Conservation (phyloP, 345 rosid genomes). For the Hypericum androsaemum region DNA sequence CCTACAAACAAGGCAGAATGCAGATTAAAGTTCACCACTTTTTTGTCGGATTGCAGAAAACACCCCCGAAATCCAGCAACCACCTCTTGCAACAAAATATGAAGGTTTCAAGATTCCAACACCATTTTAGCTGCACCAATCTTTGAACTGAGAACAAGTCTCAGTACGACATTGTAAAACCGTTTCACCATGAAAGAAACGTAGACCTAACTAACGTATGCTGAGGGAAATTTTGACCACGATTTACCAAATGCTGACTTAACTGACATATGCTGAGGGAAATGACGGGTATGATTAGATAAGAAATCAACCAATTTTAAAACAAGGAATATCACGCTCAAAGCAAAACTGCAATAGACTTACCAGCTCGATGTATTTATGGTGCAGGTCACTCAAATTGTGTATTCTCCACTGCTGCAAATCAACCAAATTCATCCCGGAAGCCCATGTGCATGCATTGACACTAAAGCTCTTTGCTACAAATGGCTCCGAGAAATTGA, state of each 20-base stretch:
- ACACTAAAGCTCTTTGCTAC: conserved; percentile 16
- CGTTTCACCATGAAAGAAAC: not conserved
- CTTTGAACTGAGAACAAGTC: not conserved
- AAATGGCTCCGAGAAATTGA: conserved; percentile 24
- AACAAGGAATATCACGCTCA: conserved; percentile 2
- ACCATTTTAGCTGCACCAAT: too few species aligned
- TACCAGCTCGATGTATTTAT: conserved; percentile 63
- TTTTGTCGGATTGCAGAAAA: too few species aligned
- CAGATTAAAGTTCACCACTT: too few species aligned
- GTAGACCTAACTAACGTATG: too few species aligned
- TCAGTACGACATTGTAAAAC: not conserved
- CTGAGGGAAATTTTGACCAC: too few species aligned
- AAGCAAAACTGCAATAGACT: conserved; percentile 4
- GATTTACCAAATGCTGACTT: too few species aligned
- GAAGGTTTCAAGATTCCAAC: too few species aligned
- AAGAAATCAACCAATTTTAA: not conserved
- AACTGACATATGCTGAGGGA: too few species aligned
- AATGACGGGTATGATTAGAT: too few species aligned
- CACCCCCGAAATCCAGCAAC: too few species aligned
- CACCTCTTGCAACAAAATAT: too few species aligned
- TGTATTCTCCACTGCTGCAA: conserved; percentile 21
- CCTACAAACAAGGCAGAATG: conserved; percentile 15
- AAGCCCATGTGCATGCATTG: conserved; percentile 24
- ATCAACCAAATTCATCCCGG: conserved; percentile 26
- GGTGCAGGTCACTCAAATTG: conserved; percentile 17